These are phyloP conservation scores for Cladobotryum protrusum DNA, from an alignment of 2,329 filamentous ascomycete genomes.

Conservation along the genomic window DNA sequence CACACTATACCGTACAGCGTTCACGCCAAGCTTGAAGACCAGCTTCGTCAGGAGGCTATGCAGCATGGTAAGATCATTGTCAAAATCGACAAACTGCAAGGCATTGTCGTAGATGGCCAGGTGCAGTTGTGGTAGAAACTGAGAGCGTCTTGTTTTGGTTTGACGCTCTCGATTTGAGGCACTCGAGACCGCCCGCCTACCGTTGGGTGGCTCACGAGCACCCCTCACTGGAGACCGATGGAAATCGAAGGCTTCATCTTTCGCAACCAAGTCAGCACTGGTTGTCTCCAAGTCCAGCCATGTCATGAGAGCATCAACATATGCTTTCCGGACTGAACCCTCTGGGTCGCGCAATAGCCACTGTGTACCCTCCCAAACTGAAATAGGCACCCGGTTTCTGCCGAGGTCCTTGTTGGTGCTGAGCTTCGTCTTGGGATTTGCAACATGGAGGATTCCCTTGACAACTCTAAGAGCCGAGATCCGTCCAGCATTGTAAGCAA, in stretches of 20 bases:
- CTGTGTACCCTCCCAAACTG: conserved; percentile 94
- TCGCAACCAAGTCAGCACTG: conserved; percentile 55
- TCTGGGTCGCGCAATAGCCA: conserved; percentile 82
- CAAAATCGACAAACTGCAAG: conserved; percentile 63
- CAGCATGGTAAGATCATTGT: conserved; percentile 68
- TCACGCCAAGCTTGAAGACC: conserved; percentile 73
- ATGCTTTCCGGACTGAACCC: conserved; percentile 73
- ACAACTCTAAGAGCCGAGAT: conserved; percentile 68
- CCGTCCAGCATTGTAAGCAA: conserved; percentile 49
- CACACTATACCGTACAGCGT: conserved; percentile 69
- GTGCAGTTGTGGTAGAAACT: conserved; percentile 76
- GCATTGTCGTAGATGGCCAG: conserved; percentile 86
- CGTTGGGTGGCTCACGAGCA: conserved; percentile 37
- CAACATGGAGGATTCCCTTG: conserved; percentile 74
- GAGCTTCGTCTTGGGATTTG: conserved; percentile 60
- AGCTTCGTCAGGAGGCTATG: conserved; percentile 71
- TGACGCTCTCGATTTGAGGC: conserved; percentile 57
- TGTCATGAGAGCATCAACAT: conserved; percentile 73
- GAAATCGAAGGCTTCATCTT: conserved; percentile 46
- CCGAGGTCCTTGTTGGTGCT: conserved; percentile 57
- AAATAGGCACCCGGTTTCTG: conserved; percentile 68
- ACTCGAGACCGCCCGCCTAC: conserved; percentile 62
- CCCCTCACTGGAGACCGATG: conserved; percentile 39
- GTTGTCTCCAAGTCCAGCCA: conserved; percentile 83
- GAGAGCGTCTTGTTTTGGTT: conserved; percentile 47